These are phyloP conservation scores for Phytopythium chamaehyphon DNA, from an alignment of 352 stramenopile species.

Conservation along the genomic window DNA sequence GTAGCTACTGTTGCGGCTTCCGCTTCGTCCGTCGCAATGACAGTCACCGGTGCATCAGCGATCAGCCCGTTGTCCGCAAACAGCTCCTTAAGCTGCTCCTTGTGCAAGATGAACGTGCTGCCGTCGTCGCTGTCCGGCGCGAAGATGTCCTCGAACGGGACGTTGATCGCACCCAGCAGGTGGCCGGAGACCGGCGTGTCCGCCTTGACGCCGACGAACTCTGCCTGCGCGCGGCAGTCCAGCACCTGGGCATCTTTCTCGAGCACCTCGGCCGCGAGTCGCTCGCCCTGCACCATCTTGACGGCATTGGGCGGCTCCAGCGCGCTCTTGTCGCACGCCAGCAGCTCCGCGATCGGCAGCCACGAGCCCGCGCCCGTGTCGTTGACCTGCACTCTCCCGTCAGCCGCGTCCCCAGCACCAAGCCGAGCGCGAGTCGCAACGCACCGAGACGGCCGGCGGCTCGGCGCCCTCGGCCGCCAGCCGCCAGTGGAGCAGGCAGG, in stretches of 20 bases:
- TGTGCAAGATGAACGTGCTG: slow-evolving; percentile 26
- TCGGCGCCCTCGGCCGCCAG: slow-evolving; percentile 18
- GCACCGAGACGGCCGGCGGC: slow-evolving; percentile 16
- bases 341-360: slow-evolving; percentile 31
- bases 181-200: slow-evolving; percentile 48
- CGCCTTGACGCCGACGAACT: slow-evolving; percentile 43
- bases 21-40: slow-evolving; percentile 35
- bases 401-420: too few species aligned
- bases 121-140: slow-evolving; percentile 18
- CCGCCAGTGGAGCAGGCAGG: slow-evolving; percentile 49
- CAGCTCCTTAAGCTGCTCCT: slow-evolving; percentile 30
- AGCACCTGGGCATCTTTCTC: slow-evolving; percentile 36
- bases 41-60: slow-evolving; percentile 29
- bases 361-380: slow-evolving; percentile 22
- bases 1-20: slow-evolving; percentile 67
- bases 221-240: slow-evolving; percentile 40
- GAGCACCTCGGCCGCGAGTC: slow-evolving; percentile 27
- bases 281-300: slow-evolving; percentile 15
- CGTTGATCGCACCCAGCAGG: slow-evolving; percentile 38
- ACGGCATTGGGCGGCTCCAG: slow-evolving; percentile 20
- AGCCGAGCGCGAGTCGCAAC: neutral
- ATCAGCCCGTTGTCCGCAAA: slow-evolving; percentile 41
- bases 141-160: slow-evolving; percentile 54
- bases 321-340: slow-evolving; percentile 32
- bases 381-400: slow-evolving; percentile 13